Evolutionary conservation across 306 rosid species (phyloP).

Genomic region (Vicia villosa): DNA sequence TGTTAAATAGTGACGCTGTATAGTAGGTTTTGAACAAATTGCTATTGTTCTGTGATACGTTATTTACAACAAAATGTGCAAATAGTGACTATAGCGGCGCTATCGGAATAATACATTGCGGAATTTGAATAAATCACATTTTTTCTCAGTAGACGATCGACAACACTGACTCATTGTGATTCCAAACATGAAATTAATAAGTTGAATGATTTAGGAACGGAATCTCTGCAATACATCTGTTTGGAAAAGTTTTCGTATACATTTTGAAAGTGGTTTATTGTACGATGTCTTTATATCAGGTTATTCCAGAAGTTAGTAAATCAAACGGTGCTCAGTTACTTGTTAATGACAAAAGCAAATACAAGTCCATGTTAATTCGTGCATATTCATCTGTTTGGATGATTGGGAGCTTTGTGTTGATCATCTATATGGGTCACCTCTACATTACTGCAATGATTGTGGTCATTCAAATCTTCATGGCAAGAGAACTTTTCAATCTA

Average conservation of each 20-base stretch:
- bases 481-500: slow-evolving; percentile 85
- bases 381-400: slow-evolving; percentile 91
- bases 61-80: background rate
- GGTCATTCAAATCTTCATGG: slow-evolving; percentile 98
- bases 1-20: background rate
- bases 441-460: slow-evolving; percentile 90
- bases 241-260: slow-evolving; percentile 11
- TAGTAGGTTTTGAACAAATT: background rate
- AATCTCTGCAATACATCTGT: slow-evolving; percentile 1
- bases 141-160: background rate
- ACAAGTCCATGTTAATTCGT: slow-evolving; percentile 86
- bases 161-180: background rate
- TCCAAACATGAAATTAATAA: background rate
- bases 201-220: background rate
- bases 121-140: background rate
- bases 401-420: slow-evolving; percentile 89
- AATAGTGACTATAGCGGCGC: background rate
- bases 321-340: slow-evolving; percentile 71
- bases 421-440: slow-evolving; percentile 90
- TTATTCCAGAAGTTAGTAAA: slow-evolving; percentile 60
- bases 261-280: slow-evolving; percentile 30
- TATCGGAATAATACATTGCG: background rate
- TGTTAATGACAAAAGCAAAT: slow-evolving; percentile 82
- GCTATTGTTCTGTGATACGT: background rate
- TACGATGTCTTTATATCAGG: slow-evolving; percentile 51